Conservation (phyloP, 2,329 filamentous ascomycete species). For the Aspergillus brasiliensis region DNA sequence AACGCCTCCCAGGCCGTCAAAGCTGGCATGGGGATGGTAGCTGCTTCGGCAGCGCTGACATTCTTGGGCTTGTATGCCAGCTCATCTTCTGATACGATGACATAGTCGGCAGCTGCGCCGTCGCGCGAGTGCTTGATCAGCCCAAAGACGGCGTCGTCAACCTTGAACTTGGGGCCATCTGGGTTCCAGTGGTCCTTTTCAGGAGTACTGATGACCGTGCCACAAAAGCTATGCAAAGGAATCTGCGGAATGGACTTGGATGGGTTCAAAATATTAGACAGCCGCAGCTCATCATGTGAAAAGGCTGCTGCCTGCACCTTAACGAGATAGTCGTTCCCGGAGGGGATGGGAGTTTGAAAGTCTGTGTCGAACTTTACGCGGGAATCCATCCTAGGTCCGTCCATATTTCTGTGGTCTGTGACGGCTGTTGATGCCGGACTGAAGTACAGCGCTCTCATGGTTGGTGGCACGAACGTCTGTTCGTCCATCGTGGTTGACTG, state of each 20-base stretch:
- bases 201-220: slow-evolving; percentile 41
- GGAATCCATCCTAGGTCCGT: slow-evolving; percentile 25
- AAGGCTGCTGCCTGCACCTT: slow-evolving; percentile 44
- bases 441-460: slow-evolving; percentile 45
- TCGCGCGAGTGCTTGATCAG: slow-evolving; percentile 41
- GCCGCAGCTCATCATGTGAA: slow-evolving; percentile 40
- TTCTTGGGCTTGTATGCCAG: slow-evolving; percentile 42
- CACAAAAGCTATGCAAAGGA: slow-evolving; percentile 46
- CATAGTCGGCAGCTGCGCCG: slow-evolving; percentile 46
- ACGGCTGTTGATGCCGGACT: slow-evolving; percentile 25
- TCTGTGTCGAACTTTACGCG: slow-evolving; percentile 36
- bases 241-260: slow-evolving; percentile 36
- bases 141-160: slow-evolving; percentile 45
- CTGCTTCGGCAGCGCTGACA: slow-evolving; percentile 36
- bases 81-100: slow-evolving; percentile 41
- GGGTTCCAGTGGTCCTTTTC: slow-evolving; percentile 29
- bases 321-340: slow-evolving; percentile 43
- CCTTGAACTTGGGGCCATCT: slow-evolving; percentile 40
- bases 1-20: slow-evolving; percentile 48
- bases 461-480: slow-evolving; percentile 37
- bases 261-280: slow-evolving; percentile 28
- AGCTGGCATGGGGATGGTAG: slow-evolving; percentile 41
- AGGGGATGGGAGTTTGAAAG: slow-evolving; percentile 41
- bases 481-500: slow-evolving; percentile 36
- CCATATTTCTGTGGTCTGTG: slow-evolving; percentile 11